Base-by-base conservation (phyloP, 2,329 filamentous ascomycete genomes). In the Pseudogymnoascus sp. region DNA sequence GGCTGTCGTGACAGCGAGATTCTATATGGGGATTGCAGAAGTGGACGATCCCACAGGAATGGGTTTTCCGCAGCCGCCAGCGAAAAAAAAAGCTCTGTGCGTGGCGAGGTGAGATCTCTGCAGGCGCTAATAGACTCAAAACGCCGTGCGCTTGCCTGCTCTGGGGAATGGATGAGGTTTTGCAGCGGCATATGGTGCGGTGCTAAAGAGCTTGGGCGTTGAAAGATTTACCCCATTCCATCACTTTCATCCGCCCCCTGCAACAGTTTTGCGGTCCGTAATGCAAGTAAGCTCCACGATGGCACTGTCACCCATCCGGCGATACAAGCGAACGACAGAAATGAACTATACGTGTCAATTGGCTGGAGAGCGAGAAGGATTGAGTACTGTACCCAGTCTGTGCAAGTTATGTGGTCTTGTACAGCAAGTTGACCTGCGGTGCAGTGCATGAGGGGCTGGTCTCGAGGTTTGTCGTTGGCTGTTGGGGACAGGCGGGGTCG, bases 201-300 rank as follows among this genome's bases (percentile, higher is more conserved):
- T 53, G 15, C n/a, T 33, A 53, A 12, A 53, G 47, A 53, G 47
- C 47, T 53, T 53, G 47, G 47, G 15, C 47, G n/a, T 6, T 53
- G 47, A 53, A 53, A 7, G 47, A 33, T 53, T 53, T 53, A 33
- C 47, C 47, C 47, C 47, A 53, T 53, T 53, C 47, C 47, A 53
- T 33, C 47, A 53, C 33, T 53, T 53, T 53, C 47, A 53, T 53
- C 47, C 47, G 28, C 14, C 47, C 47, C 47, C 28, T 53, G 47
- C n/a, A 33, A 53, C 47, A 14, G 39, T 53, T 33, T 33, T 18
- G 28, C 47, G 47, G 47, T 20, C 47, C 47, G 28, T 53, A 53
- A 53, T 53, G 47, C 47, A 53, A 15, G 47, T 53, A 53, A 53
- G 47, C 47, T 33, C 47, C 25, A 53, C 47, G 47, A 53, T 53